A percentile compares a stretch with the other conserved stretches of the same genome.
phyloP scores from a whole-genome alignment of 371 early-diverging fungal species.

The Apophysomyces ossiformis region DNA sequence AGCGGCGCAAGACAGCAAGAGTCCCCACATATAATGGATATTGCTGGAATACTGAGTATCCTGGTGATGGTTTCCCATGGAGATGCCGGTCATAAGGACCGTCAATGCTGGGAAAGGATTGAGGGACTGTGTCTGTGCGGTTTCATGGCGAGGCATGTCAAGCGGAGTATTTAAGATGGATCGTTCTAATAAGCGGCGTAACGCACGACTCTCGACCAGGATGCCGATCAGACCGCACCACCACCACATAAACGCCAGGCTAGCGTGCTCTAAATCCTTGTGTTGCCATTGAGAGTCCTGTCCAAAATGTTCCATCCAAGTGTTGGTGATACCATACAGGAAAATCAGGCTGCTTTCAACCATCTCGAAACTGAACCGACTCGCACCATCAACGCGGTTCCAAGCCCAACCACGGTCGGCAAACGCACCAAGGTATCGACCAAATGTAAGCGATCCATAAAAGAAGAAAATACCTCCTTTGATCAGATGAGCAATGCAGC shows the following conservation, averaged over 20 bases:
- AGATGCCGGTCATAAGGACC: conserved; percentile 63
- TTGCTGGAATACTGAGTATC: conserved; percentile 57
- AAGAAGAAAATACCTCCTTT: conserved; percentile 58
- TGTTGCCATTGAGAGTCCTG: conserved; percentile 59
- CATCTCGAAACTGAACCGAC: conserved; percentile 53
- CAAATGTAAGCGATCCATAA: conserved; percentile 51
- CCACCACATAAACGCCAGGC: conserved; percentile 72
- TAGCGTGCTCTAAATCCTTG: conserved; percentile 70
- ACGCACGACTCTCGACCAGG: conserved; percentile 54
- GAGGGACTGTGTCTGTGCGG: conserved; percentile 32
- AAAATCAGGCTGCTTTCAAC: conserved; percentile 54
- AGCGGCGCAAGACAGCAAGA: conserved; percentile 56
- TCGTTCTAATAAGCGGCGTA: conserved; percentile 46
- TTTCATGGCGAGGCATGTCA: conserved; percentile 28
- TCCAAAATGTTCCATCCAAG: conserved; percentile 70
- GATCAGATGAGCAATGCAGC: conserved; percentile 56
- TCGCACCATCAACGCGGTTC: conserved; percentile 43
- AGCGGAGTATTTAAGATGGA: conserved; percentile 23
- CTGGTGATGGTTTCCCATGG: conserved; percentile 70
- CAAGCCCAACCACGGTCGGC: conserved; percentile 56
- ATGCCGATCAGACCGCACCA: conserved; percentile 66
- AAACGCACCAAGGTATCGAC: conserved; percentile 54
- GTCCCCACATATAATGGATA: conserved; percentile 66
- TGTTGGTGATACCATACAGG: conserved; percentile 66
- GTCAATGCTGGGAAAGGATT: conserved; percentile 66